These are phyloP conservation scores for Cerioporus squamosus DNA, from an alignment of 1,284 basidiomycete species.

Conservation along the genomic window DNA sequence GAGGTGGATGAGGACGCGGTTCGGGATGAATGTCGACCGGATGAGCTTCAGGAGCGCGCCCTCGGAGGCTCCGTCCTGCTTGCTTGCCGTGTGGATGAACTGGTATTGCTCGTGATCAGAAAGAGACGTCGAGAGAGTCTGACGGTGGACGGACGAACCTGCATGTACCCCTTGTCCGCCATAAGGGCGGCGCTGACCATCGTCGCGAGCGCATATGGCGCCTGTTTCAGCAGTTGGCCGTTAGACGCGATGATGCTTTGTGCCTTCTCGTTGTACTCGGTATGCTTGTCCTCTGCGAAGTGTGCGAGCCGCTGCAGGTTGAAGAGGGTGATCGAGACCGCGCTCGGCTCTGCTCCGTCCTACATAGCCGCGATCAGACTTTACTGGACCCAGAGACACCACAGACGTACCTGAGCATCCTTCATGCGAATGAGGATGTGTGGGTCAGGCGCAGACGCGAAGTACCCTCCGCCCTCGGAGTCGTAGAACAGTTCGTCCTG, in stretches of 20 bases:
- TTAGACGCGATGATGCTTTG: conserved; percentile 33
- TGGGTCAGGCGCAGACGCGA: conserved; percentile 42
- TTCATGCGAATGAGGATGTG: conserved; percentile 47
- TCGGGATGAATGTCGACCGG: conserved; percentile 29
- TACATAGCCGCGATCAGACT: conserved; percentile 8
- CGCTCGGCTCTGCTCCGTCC: conserved; percentile 51
- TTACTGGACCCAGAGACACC: not conserved
- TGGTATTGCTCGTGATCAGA: not conserved
- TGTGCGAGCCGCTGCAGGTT: conserved; percentile 44
- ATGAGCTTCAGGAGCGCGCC: conserved; percentile 21
- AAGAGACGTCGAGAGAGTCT: too few species aligned
- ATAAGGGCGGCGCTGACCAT: conserved; percentile 30
- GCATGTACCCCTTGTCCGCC: conserved; percentile 27
- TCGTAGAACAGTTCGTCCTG: conserved; percentile 50
- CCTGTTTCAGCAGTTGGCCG: conserved; percentile 29
- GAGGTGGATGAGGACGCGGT: conserved; percentile 33
- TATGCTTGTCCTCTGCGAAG: conserved; percentile 35
- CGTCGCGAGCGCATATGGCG: conserved; percentile 29
- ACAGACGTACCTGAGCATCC: conserved; percentile 35
- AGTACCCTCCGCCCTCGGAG: conserved; percentile 44
- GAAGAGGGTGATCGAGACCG: conserved; percentile 41
- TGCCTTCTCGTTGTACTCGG: conserved; percentile 36
- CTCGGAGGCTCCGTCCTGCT: too few species aligned
- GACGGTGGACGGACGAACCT: conserved; percentile 17
- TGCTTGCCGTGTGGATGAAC: too few species aligned